Conservation (phyloP, 306 rosid species). For the Trifolium fragiferum region DNA sequence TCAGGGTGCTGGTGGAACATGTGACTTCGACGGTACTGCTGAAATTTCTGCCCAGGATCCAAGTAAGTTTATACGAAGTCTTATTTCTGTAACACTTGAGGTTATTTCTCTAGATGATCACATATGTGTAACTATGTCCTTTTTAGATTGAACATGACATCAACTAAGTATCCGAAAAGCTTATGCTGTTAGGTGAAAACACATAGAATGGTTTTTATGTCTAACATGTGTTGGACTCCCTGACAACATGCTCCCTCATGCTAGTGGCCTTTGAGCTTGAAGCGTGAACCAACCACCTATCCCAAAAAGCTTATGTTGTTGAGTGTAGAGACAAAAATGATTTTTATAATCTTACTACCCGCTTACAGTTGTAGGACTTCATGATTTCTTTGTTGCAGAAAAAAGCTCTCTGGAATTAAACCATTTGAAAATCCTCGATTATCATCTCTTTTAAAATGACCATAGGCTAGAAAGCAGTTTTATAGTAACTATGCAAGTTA, state of each 20-base stretch:
- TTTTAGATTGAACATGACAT: conserved; percentile 13
- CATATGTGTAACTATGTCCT: background rate
- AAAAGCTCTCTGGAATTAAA: too few relatives aligned
- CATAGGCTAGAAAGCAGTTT: too few relatives aligned
- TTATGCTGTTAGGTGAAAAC: background rate
- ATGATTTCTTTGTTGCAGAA: too few relatives aligned
- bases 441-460: too few relatives aligned
- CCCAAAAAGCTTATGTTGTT: too few relatives aligned
- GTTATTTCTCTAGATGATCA: conserved; percentile 1
- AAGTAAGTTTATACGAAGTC: conserved; percentile 62
- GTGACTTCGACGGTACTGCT: conserved; percentile 92
- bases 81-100: conserved; percentile 33
- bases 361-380: too few relatives aligned
- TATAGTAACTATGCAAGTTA: too few relatives aligned
- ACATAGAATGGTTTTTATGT: too few relatives aligned
- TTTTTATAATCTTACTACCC: too few relatives aligned
- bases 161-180: background rate
- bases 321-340: too few relatives aligned
- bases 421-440: too few relatives aligned
- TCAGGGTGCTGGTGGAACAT: conserved; percentile 81
- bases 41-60: conserved; percentile 64
- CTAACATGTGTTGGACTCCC: too few relatives aligned
- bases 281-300: background rate
- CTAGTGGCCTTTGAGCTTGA: background rate
- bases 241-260: background rate